Conservation (phyloP, 768 basidiomycete genomes). For the Lactarius vividus region DNA sequence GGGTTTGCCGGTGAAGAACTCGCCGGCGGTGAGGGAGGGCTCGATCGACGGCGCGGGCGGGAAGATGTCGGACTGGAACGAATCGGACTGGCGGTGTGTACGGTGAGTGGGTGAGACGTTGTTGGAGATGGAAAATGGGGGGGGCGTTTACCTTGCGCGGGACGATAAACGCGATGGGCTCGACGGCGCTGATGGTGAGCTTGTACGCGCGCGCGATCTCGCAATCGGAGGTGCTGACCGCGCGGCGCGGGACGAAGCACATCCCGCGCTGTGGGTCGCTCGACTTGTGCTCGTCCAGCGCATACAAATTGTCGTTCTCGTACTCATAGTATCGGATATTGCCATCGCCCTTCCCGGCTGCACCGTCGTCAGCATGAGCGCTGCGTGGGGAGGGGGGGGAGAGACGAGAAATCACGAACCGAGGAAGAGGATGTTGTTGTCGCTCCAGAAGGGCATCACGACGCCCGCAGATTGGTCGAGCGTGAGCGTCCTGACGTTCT, state of each 20-base stretch:
- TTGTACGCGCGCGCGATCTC: constrained; percentile 97
- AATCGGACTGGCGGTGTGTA: constrained; percentile 81
- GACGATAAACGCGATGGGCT: constrained; percentile 93
- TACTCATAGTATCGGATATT: constrained; percentile 98
- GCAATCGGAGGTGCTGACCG: constrained; percentile 84
- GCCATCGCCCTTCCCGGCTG: constrained; percentile 64
- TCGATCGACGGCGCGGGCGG: constrained; percentile 85
- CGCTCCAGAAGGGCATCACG: constrained; percentile 96
- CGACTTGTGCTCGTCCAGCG: constrained; percentile 82
- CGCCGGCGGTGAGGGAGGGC: constrained; percentile 73
- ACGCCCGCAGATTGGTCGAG: constrained; percentile 93
- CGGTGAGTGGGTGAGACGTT: no score
- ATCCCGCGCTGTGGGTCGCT: constrained; percentile 94
- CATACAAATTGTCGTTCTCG: constrained; percentile 77
- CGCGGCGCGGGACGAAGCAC: constrained; percentile 92
- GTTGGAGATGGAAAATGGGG: no score
- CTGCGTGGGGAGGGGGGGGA: no score
- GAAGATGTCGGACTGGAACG: constrained; percentile 97
- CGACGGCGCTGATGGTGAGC: constrained; percentile 65
- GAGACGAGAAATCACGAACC: no score
- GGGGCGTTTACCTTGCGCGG: constrained; percentile 72
- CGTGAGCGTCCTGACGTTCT: constrained; percentile 69
- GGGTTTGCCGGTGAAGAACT: constrained; percentile 86
- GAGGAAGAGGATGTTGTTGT: constrained; percentile 88
- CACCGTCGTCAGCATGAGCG: no score